Evolutionary conservation across 2,329 filamentous ascomycete species (phyloP), one percentile per base, ranked within the genome.

Genomic region (Aschersonia sp.): DNA sequence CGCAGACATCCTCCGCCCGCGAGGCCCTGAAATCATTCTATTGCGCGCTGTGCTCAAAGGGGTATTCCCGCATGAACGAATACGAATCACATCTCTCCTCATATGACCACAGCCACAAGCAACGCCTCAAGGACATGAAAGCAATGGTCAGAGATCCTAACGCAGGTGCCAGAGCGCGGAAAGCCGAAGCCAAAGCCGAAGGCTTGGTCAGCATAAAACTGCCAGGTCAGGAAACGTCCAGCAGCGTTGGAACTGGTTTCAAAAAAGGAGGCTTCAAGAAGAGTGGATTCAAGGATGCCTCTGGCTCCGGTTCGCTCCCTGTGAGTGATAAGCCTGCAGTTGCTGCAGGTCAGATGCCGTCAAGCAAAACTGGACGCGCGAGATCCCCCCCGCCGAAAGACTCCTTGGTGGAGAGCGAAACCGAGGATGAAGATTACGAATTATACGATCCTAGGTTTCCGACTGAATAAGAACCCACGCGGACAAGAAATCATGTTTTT

Each of bases 71-170:
- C 48, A 91, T 94, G 75, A 91, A 94, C 61, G 91, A 97, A 63
- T 96, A 94, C 64, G 91, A 97, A 65, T 84, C 89, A 5, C 92
- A 98, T 64, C 85, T 96, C 49, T 82, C 82, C 53, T 92, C 85
- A 58, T 97, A 97, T 65, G 92, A 97, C 61, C 92, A 98, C 67
- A 85, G 86, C 57, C 92, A 98, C 66, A 89, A 89, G 63, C 89
- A 94, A 69, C 84, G 86, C 45, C 77, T 89, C 50, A 86, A 87
- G 65, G 85, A 92, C 58, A 89, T 91, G 85, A 88, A 88, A 66
- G 81, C 85, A 58, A 83, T 89, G 72, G 81, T 84, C 32, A 80
- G 82, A 55, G 82, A 88, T 54, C 80, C 84, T 1, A 75, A 73
- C 47, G 80, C 79, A 30, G 75, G 73, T 10, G 76, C 73, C 29